phyloP scores from a whole-genome alignment of 768 basidiomycete genomes.

The Leccinum aurantiacum region DNA sequence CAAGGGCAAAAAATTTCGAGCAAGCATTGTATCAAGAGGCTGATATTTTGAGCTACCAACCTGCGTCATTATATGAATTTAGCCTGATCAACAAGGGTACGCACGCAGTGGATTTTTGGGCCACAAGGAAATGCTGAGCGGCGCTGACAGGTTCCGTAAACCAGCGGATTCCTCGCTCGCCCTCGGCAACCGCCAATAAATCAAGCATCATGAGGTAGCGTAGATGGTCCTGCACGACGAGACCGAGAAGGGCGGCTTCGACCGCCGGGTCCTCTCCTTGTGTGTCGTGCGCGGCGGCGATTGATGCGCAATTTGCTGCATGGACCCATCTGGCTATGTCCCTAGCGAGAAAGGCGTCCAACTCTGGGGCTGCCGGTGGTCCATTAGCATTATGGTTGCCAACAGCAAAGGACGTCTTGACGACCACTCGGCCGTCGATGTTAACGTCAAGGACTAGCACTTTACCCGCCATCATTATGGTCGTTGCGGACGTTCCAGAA shows the following conservation, averaged over 20 bases:
- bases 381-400: slow-evolving; percentile 45
- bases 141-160: slow-evolving; percentile 50
- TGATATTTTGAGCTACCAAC: slow-evolving; percentile 39
- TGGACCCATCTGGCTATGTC: slow-evolving; percentile 56
- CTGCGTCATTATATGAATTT: slow-evolving; percentile 1
- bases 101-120: slow-evolving; percentile 20
- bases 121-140: slow-evolving; percentile 19
- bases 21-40: slow-evolving; percentile 69
- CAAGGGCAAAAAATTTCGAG: slow-evolving; percentile 58
- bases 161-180: slow-evolving; percentile 70
- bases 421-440: slow-evolving; percentile 46
- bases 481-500: slow-evolving; percentile 44
- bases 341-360: slow-evolving; percentile 63
- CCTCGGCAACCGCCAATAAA: slow-evolving; percentile 52
- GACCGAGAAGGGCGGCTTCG: slow-evolving; percentile 51
- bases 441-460: slow-evolving; percentile 80
- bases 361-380: slow-evolving; percentile 39
- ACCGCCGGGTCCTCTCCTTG: slow-evolving; percentile 50
- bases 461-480: slow-evolving; percentile 70
- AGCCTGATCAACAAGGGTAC: slow-evolving; percentile 5
- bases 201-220: slow-evolving; percentile 74
- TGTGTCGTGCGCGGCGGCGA: slow-evolving; percentile 18
- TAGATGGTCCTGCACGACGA: slow-evolving; percentile 52
- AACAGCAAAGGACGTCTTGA: slow-evolving; percentile 76
- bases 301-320: slow-evolving; percentile 39